Conservation (phyloP, 768 basidiomycete genomes). For the Lactarius quietus region DNA sequence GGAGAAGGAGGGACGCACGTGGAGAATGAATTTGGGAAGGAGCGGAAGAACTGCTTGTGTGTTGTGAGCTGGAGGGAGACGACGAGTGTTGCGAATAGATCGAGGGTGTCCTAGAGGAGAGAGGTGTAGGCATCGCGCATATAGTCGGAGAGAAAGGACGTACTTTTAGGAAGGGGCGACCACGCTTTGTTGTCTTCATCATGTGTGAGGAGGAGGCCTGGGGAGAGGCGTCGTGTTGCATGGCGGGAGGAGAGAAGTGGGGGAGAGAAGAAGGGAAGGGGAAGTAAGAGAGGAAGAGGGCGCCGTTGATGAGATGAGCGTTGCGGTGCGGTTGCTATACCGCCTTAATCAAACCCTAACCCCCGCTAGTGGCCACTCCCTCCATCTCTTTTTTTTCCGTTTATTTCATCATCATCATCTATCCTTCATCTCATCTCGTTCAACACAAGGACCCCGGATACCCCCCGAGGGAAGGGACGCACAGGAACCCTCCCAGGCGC, state of each 20-base stretch:
- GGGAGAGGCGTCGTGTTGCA: slow-evolving; percentile 38
- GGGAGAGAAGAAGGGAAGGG: slow-evolving; percentile 33
- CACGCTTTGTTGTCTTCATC: slow-evolving; percentile 98
- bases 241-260: slow-evolving; percentile 33
- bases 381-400: not conserved
- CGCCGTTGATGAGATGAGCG: slow-evolving; percentile 2
- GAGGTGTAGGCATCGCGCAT: not conserved
- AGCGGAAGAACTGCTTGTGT: slow-evolving; percentile 95
- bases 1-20: slow-evolving; percentile 60
- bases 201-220: slow-evolving; percentile 79
- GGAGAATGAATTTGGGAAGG: slow-evolving; percentile 90
- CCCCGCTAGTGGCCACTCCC: not conserved
- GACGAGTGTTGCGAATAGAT: slow-evolving; percentile 95
- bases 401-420: not conserved
- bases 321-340: slow-evolving; percentile 1
- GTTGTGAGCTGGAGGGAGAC: slow-evolving; percentile 86
- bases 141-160: slow-evolving; percentile 24
- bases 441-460: no score
- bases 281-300: slow-evolving; percentile 8
- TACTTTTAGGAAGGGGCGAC: slow-evolving; percentile 91
- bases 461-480: not conserved
- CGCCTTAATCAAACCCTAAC: slow-evolving; percentile 4
- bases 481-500: not conserved
- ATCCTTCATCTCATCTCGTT: slow-evolving; percentile 2
- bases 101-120: slow-evolving; percentile 80